These are phyloP conservation scores for Hirsutella minnesotensis DNA, from an alignment of 2,329 filamentous ascomycete species.

Conservation along the genomic window DNA sequence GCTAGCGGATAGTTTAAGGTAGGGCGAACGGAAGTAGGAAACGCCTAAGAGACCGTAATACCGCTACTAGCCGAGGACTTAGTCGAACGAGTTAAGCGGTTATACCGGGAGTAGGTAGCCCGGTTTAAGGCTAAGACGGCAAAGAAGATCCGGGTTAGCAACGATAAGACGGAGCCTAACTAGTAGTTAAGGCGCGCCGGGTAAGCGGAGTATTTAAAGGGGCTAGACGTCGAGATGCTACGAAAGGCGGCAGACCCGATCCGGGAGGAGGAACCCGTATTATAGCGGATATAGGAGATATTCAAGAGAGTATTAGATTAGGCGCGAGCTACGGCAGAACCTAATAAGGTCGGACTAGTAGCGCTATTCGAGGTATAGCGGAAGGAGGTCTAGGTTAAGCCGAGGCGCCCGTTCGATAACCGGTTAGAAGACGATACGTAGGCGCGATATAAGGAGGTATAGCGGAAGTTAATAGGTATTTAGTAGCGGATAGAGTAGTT, in stretches of 20 bases:
- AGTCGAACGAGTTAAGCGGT: neutral
- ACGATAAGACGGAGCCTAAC: conserved; percentile 3
- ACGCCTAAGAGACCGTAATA: neutral
- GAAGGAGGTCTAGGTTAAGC: conserved; percentile 2
- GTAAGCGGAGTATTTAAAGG: conserved; percentile 3
- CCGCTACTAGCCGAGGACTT: neutral
- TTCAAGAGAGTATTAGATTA: neutral
- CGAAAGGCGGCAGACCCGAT: neutral
- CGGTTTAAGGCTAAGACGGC: neutral
- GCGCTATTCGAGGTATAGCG: conserved; percentile 5
- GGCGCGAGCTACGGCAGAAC: neutral
- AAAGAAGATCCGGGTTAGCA: neutral
- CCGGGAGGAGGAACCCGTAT: conserved; percentile 2
- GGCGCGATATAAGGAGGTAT: conserved; percentile 4
- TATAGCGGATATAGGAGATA: conserved; percentile 1
- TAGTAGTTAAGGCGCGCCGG: neutral
- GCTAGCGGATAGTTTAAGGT: conserved; percentile 3
- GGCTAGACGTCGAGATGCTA: neutral
- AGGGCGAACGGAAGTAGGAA: neutral
- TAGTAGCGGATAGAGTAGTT: neutral
- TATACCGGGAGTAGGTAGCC: neutral
- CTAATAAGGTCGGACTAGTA: neutral
- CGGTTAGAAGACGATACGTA: conserved; percentile 5
- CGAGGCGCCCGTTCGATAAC: conserved; percentile 2
- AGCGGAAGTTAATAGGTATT: conserved; percentile 1